Conservation (phyloP, 2,329 filamentous ascomycete genomes). For the Eurotiales sp. region DNA sequence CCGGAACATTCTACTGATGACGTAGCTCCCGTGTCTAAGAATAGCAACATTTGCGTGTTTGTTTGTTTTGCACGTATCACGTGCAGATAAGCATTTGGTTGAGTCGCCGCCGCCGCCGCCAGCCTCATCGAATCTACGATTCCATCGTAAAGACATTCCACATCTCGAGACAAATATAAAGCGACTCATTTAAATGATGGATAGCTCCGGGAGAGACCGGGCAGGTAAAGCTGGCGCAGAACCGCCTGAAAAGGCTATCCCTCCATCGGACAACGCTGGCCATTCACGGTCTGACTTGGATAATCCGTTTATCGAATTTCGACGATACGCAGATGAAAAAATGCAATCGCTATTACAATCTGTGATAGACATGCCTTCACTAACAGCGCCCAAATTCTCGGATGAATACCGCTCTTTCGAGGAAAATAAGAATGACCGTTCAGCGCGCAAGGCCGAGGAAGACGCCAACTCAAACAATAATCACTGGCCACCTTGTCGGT, state of each 20-base stretch:
- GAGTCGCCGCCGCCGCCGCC: background rate
- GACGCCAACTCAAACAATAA: slow-evolving; percentile 1
- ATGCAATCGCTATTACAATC: slow-evolving; percentile 53
- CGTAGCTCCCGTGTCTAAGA: no score
- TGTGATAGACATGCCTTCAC: slow-evolving; percentile 46
- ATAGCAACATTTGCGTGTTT: slow-evolving; percentile 1
- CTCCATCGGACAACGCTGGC: slow-evolving; percentile 14
- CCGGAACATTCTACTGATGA: no score
- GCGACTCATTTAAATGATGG: slow-evolving; percentile 13
- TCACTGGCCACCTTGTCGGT: background rate
- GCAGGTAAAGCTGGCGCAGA: slow-evolving; percentile 4
- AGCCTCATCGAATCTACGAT: background rate
- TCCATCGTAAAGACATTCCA: background rate
- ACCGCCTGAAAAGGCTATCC: slow-evolving; percentile 12
- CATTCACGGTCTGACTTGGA: slow-evolving; percentile 31
- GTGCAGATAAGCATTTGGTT: slow-evolving; percentile 26
- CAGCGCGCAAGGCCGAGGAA: slow-evolving; percentile 18
- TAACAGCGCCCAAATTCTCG: slow-evolving; percentile 27
- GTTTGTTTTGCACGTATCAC: slow-evolving; percentile 25
- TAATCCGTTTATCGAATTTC: slow-evolving; percentile 60
- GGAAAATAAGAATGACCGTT: slow-evolving; percentile 21
- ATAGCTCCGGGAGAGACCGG: slow-evolving; percentile 1
- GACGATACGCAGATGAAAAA: slow-evolving; percentile 58
- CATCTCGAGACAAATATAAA: background rate
- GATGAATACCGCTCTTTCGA: slow-evolving; percentile 36